Evolutionary conservation across 2,329 filamentous ascomycete species (phyloP), one percentile per base, ranked within the genome.

Genomic region (Ophiostoma ips): DNA sequence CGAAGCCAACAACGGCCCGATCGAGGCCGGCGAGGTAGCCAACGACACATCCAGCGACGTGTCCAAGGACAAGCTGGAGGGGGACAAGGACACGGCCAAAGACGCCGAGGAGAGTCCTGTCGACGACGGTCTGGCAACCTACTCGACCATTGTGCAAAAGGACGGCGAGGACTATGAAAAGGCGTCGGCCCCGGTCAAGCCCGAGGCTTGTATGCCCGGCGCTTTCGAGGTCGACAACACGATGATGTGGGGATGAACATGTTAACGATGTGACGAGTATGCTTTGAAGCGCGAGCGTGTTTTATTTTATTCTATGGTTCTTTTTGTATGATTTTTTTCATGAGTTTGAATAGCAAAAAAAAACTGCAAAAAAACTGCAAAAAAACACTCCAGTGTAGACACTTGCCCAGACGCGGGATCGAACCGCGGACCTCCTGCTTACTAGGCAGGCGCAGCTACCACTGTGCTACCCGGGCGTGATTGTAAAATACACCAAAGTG

Each of bases 91-190:
- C 13, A 35, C 19, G 18, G n/a, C 31, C 6, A 41, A 51, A 9
- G n/a, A 37, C 6, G n/a, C 8, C 3, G 35, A 37, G 10, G 40
- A 48, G 48, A 9, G 16, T n/a, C 24, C 44, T 10, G 37, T 16
- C 19, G 55, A 50, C 13, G 51, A 55, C 19, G 55, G 53, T 7
- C 43, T 57, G 19, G 58, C 58, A 2, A 44, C 51, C 12, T 60
- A 60, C 35, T 45, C 45, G 4, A 60, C 55, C 10, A 59, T 60
- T 38, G 55, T 60, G 3, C 59, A 58, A 51, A 61, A 61, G 53
- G 60, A 58, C 37, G 60, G 58, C 12, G 57, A 60, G 35, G 60
- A 62, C 51, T 62, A 60, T 34, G 57, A 62, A 55, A 60, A 54
- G 46, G 68, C 68, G 1, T 52, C 51, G 16, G 52, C 49, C 1